phyloP scores from a whole-genome alignment of 371 early-diverging fungal species.

The Smittium culicis region DNA sequence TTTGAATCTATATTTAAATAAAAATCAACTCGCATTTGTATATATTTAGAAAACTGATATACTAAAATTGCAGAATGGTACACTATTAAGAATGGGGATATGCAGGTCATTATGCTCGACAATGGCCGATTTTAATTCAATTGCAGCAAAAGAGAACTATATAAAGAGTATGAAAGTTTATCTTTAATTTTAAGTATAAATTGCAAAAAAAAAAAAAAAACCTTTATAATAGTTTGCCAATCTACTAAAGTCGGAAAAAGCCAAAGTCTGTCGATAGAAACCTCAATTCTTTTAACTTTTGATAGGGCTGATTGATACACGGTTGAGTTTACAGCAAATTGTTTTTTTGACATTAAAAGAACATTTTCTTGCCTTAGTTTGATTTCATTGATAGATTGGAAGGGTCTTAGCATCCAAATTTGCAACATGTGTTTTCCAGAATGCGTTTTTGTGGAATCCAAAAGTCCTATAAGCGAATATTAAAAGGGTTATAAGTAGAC shows the following conservation, averaged over 20 bases:
- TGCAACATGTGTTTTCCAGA: slow-evolving; percentile 6
- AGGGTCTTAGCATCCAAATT: slow-evolving; percentile 11
- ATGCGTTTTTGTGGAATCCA: slow-evolving; percentile 9
- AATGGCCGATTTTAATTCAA: background rate
- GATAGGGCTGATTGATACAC: background rate
- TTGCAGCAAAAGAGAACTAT: slow-evolving; percentile 7
- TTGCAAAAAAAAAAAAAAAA: background rate
- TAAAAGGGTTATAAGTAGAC: too few relatives aligned
- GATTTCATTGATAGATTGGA: slow-evolving; percentile 11
- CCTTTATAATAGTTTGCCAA: slow-evolving; percentile 9
- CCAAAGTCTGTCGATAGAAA: slow-evolving; percentile 10
- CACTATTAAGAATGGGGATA: background rate
- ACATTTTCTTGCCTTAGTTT: background rate
- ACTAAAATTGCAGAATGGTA: background rate
- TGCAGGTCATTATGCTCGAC: background rate
- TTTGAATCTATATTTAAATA: background rate
- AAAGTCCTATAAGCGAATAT: background rate
- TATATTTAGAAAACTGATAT: background rate
- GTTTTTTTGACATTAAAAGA: background rate
- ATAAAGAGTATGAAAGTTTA: too few relatives aligned
- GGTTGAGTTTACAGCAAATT: background rate
- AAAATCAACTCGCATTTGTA: background rate
- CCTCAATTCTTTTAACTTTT: slow-evolving; percentile 7
- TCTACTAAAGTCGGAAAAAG: slow-evolving; percentile 2
- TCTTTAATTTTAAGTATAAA: background rate